A percentile compares a stretch with the other conserved stretches of the same genome.
Evolutionary conservation across 2,329 filamentous ascomycete genomes (phyloP).

Genomic region (Chaetomium strumarium): DNA sequence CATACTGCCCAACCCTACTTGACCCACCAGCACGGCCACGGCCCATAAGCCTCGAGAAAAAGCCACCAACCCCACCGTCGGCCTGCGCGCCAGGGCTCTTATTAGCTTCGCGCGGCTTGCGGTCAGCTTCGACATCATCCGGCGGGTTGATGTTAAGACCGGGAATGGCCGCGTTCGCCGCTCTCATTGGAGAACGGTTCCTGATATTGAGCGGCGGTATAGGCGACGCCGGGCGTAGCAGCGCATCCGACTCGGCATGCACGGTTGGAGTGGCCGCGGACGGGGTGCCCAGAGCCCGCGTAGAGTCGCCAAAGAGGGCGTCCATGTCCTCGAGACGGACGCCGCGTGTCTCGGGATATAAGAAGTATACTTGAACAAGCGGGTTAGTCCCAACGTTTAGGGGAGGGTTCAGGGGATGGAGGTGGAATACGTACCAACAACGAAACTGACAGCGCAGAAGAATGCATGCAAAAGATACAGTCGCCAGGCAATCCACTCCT

Average conservation of each 20-base stretch:
- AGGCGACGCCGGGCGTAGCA: constrained; percentile 73
- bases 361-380: constrained; percentile 70
- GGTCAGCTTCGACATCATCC: constrained; percentile 46
- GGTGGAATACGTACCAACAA: constrained; percentile 69
- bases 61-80: constrained; percentile 44
- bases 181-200: constrained; percentile 25
- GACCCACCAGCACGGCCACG: constrained; percentile 33
- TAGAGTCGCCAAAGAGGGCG: constrained; percentile 85
- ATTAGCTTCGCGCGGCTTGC: constrained; percentile 34
- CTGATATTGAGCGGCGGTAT: constrained; percentile 65
- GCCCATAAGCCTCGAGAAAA: constrained; percentile 40
- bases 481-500: constrained; percentile 88
- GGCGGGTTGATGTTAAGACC: constrained; percentile 78
- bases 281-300: constrained; percentile 71
- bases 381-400: constrained; percentile 17
- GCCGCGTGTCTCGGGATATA: constrained; percentile 95
- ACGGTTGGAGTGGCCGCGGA: constrained; percentile 72
- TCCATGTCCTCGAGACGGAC: constrained; percentile 97
- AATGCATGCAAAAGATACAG: constrained; percentile 94
- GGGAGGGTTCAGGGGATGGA: neutral
- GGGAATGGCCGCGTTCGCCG: constrained; percentile 63
- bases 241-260: constrained; percentile 68
- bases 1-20: constrained; percentile 33
- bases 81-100: constrained; percentile 20
- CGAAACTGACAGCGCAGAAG: constrained; percentile 91